Evolutionary conservation across 169 alveolate genomes (phyloP), one percentile per base, ranked within the genome.

Genomic region (Fabrea salina): DNA sequence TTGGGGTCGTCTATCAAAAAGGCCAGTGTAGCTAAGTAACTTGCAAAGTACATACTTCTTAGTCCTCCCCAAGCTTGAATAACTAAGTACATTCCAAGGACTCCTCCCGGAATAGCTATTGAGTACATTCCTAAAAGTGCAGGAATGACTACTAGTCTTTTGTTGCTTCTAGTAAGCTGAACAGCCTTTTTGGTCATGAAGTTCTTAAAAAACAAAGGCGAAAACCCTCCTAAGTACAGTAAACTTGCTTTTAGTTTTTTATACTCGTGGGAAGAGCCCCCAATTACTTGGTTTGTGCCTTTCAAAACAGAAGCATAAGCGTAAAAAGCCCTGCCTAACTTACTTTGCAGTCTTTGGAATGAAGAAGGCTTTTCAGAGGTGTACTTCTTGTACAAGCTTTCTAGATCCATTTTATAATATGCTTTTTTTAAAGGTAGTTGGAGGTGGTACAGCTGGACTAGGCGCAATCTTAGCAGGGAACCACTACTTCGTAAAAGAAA

Each of bases 11-110:
- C 79, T 30, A 70, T 49, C 30, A 41, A 22, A 70, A 70, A 70
- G n/a, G 79, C 79, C 2, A 70, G 33, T 19, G 79, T 70, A 2
- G 49, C 79, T 37, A 70, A 70, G 33, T 70, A 70, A 32, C 66
- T 44, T 0, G 79, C 79, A 8, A 70, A 70, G 37, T 70, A 70
- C 59, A 70, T 44, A 3, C 37, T 27, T n/a, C 64, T 41, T 4
- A 41, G 39, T 13, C 33, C 64, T 19, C 66, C 49, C 44, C 79
- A 70, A 6, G 49, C 47, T 4, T 49, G 59, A 30, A 70, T 27
- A 25, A 25, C 22, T 13, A n/a, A 41, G 27, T 44, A 47, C 39
- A 32, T 49, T 27, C 50, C n/a, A 1, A 70, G 8, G 16, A 27
- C 59, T 4, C 79, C 79, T 13, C 22, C 32, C 16, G 35, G 50